Conservation (phyloP, 2,329 filamentous ascomycete species). For the Talaromyces sp. region DNA sequence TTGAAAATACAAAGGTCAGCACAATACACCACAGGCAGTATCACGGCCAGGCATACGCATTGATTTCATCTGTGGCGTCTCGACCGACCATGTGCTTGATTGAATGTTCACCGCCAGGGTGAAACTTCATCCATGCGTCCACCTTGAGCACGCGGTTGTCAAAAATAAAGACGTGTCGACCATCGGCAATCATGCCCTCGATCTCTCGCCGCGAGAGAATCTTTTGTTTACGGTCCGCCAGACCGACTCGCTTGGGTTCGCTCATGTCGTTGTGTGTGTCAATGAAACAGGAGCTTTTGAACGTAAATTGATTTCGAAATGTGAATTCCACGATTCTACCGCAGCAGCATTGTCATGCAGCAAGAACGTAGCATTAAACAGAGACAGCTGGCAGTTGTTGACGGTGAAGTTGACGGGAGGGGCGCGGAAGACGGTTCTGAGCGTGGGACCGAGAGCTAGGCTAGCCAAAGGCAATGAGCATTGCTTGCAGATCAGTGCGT, state of each 20-base stretch:
- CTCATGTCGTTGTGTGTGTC: conserved; percentile 2
- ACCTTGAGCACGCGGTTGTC: conserved; percentile 77
- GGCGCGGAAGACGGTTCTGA: not conserved
- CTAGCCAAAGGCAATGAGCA: not conserved
- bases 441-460: not conserved
- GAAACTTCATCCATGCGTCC: conserved; percentile 81
- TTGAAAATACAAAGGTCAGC: conserved; percentile 11
- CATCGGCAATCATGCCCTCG: conserved; percentile 77
- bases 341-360: not conserved
- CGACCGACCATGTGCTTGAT: conserved; percentile 90
- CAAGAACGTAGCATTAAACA: not conserved
- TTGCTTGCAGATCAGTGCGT: not conserved
- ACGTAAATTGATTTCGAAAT: not conserved
- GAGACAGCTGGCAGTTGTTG: not conserved
- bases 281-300: not conserved
- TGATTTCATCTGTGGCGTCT: conserved; percentile 92
- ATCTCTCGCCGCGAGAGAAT: conserved; percentile 60
- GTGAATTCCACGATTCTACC: not conserved
- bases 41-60: conserved; percentile 58
- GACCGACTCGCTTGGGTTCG: not conserved
- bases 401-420: not conserved
- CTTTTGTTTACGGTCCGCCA: conserved; percentile 37
- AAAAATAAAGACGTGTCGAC: conserved; percentile 72
- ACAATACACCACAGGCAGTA: not conserved
- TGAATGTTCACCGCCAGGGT: conserved; percentile 86